These are phyloP conservation scores for Ogataea sp. DNA, from an alignment of 805 yeast species.

Conservation along the genomic window DNA sequence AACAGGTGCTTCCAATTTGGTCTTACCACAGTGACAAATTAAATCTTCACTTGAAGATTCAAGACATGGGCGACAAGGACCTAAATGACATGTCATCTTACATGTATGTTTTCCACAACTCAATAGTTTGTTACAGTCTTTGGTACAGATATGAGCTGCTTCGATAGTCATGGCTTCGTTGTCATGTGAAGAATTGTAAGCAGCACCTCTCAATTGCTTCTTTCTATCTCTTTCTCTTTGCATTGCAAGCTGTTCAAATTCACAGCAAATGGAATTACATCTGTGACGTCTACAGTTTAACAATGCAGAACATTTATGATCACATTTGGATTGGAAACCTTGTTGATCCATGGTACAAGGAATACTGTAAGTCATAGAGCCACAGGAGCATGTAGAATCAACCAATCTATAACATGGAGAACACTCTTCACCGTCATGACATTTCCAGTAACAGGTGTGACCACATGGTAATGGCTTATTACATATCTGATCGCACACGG, in stretches of 20 bases:
- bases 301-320: constrained; percentile 62
- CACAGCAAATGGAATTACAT: constrained; percentile 65
- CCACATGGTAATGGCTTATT: constrained; percentile 65
- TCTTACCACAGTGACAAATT: constrained; percentile 73
- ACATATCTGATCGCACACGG: constrained; percentile 64
- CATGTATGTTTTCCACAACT: constrained; percentile 65
- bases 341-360: constrained; percentile 53
- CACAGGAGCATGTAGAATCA: constrained; percentile 56
- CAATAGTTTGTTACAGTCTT: constrained; percentile 52
- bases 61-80: constrained; percentile 72
- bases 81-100: constrained; percentile 65
- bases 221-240: constrained; percentile 41
- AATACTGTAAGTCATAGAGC: constrained; percentile 43
- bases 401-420: constrained; percentile 52
- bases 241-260: constrained; percentile 53
- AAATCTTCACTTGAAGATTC: constrained; percentile 77
- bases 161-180: constrained; percentile 57
- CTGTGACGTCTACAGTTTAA: constrained; percentile 77
- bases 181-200: constrained; percentile 22
- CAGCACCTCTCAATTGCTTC: constrained; percentile 25
- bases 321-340: constrained; percentile 53
- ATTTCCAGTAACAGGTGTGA: constrained; percentile 54
- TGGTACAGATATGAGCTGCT: constrained; percentile 65
- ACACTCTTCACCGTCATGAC: constrained; percentile 71
- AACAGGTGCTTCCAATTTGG: constrained; percentile 73